phyloP scores from a whole-genome alignment of 2,329 filamentous ascomycete species.

The Pezicula carpinea region DNA sequence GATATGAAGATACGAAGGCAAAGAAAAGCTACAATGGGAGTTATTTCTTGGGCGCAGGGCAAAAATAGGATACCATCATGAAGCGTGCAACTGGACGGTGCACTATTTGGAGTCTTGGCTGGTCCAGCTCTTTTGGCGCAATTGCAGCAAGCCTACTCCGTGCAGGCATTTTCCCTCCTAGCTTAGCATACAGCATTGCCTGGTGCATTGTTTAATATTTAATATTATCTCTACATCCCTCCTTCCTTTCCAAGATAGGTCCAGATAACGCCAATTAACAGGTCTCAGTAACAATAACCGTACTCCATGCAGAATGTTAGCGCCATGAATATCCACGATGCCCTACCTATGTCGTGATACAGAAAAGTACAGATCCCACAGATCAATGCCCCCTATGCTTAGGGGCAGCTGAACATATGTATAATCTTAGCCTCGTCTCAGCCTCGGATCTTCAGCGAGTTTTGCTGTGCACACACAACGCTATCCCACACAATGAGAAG shows the following conservation, averaged over 20 bases:
- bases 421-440: neutral
- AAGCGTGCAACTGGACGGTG: slow-evolving; percentile 1
- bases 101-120: slow-evolving; percentile 4
- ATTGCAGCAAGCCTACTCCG: slow-evolving; percentile 9
- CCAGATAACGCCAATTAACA: too few relatives aligned
- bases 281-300: too few relatives aligned
- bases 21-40: neutral
- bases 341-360: neutral
- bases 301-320: too few relatives aligned
- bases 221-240: slow-evolving; percentile 1
- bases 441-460: slow-evolving; percentile 8
- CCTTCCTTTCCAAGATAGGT: neutral
- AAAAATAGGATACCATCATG: neutral
- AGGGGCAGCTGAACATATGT: neutral
- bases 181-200: slow-evolving; percentile 11
- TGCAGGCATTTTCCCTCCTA: slow-evolving; percentile 2
- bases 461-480: slow-evolving; percentile 73
- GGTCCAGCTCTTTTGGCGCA: slow-evolving; percentile 3
- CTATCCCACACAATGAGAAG: slow-evolving; percentile 75
- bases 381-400: neutral
- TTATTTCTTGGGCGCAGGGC: neutral
- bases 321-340: neutral
- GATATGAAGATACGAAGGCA: neutral
- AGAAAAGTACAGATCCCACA: too few relatives aligned
- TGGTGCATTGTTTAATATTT: slow-evolving; percentile 10